Conservation (phyloP, 352 stramenopile genomes). For the Globisporangium splendens region DNA sequence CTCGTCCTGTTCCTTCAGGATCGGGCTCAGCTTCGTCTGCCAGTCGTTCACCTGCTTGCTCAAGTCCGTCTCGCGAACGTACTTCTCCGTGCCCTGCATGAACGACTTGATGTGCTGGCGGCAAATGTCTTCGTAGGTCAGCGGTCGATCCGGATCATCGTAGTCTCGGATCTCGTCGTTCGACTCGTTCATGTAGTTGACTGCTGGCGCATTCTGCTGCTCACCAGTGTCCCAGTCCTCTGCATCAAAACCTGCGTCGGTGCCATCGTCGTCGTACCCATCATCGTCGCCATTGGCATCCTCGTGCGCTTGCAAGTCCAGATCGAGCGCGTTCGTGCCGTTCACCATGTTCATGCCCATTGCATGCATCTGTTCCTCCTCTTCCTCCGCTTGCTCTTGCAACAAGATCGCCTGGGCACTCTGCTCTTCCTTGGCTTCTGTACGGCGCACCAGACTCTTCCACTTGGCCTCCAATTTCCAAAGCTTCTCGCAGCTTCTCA, state of each 20-base stretch:
- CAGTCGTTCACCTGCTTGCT: slow-evolving; percentile 72
- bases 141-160: slow-evolving; percentile 18
- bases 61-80: slow-evolving; percentile 69
- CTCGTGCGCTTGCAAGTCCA: slow-evolving; percentile 38
- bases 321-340: slow-evolving; percentile 16
- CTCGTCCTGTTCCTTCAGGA: slow-evolving; percentile 67
- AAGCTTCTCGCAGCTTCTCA: slow-evolving; percentile 47
- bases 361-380: slow-evolving; percentile 52
- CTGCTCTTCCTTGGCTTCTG: slow-evolving; percentile 43
- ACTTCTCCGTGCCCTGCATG: slow-evolving; percentile 79
- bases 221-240: slow-evolving; percentile 25
- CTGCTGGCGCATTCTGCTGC: slow-evolving; percentile 17
- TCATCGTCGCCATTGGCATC: slow-evolving; percentile 18
- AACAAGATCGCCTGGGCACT: slow-evolving; percentile 65
- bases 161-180: slow-evolving; percentile 1
- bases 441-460: slow-evolving; percentile 46
- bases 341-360: slow-evolving; percentile 33
- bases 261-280: slow-evolving; percentile 28
- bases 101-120: slow-evolving; percentile 74
- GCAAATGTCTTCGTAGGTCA: slow-evolving; percentile 73
- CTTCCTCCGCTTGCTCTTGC: slow-evolving; percentile 62
- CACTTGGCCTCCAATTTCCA: slow-evolving; percentile 73
- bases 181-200: not conserved
- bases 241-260: slow-evolving; percentile 12
- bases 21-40: slow-evolving; percentile 68